Percentiles rank a stretch among this genome's conserved stretches.
Conservation (phyloP, 2,329 filamentous ascomycete genomes). For the Cytospora paraplurivora region DNA sequence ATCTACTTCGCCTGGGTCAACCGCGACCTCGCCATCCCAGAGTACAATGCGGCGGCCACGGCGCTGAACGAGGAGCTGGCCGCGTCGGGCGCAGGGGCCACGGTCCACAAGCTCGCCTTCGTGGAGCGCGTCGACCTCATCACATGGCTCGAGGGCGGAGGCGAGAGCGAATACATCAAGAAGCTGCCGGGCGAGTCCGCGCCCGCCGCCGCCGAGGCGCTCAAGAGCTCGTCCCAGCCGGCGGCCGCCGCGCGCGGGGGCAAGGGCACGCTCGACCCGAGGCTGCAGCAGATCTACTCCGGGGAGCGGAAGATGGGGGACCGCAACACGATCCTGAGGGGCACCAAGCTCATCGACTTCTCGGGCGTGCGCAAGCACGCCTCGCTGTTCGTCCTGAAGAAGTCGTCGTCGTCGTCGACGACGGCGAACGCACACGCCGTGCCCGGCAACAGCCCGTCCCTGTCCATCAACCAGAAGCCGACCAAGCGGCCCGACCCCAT, state of each 20-base stretch:
- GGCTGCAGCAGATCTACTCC: slow-evolving; percentile 85
- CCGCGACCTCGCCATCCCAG: slow-evolving; percentile 83
- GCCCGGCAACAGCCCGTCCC: slow-evolving; percentile 42
- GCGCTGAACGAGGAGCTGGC: slow-evolving; percentile 75
- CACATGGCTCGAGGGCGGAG: slow-evolving; percentile 88
- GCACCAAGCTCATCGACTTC: slow-evolving; percentile 91
- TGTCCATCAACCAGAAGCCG: slow-evolving; percentile 58
- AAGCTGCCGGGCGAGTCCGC: slow-evolving; percentile 69
- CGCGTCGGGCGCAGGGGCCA: slow-evolving; percentile 55
- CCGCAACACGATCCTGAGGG: slow-evolving; percentile 82
- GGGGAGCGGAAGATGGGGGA: slow-evolving; percentile 91
- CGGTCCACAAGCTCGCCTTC: slow-evolving; percentile 86
- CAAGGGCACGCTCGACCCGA: slow-evolving; percentile 73
- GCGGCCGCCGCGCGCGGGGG: slow-evolving; percentile 55
- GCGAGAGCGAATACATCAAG: slow-evolving; percentile 91
- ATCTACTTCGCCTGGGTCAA: slow-evolving; percentile 97
- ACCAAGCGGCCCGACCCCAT: slow-evolving; percentile 73
- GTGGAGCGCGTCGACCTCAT: slow-evolving; percentile 89
- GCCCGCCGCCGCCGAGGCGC: slow-evolving; percentile 40
- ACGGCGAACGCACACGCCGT: slow-evolving; percentile 45
- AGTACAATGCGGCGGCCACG: slow-evolving; percentile 85
- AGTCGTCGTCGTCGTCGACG: slow-evolving; percentile 44
- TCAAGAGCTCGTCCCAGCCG: slow-evolving; percentile 40
- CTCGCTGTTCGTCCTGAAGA: slow-evolving; percentile 70
- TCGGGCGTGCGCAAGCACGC: slow-evolving; percentile 88